Conservation (phyloP, 306 rosid genomes). For the Adenanthera pavonina region DNA sequence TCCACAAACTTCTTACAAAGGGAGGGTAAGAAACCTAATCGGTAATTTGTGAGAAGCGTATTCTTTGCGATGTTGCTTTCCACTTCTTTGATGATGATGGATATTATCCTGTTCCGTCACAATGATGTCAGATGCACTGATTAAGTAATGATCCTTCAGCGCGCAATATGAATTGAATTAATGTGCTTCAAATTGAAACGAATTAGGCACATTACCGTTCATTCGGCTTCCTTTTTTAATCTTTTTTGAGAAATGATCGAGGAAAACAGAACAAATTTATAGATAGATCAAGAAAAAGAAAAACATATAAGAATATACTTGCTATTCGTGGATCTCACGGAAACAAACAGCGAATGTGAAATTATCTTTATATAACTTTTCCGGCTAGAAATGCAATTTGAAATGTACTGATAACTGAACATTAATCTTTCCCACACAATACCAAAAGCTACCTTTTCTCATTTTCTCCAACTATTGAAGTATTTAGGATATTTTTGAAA, state of each 20-base stretch:
- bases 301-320: slow-evolving; percentile 9
- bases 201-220: slow-evolving; percentile 22
- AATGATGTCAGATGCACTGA: slow-evolving; percentile 44
- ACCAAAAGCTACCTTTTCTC: slow-evolving; percentile 75
- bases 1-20: slow-evolving; percentile 82
- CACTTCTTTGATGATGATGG: slow-evolving; percentile 81
- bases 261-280: slow-evolving; percentile 28
- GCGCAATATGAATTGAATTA: slow-evolving; percentile 24
- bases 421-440: neutral
- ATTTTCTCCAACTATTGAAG: slow-evolving; percentile 79
- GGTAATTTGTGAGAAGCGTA: slow-evolving; percentile 75
- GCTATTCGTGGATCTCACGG: slow-evolving; percentile 25
- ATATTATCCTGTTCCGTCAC: slow-evolving; percentile 76
- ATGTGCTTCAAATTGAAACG: slow-evolving; percentile 18
- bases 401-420: slow-evolving; percentile 23
- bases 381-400: slow-evolving; percentile 31
- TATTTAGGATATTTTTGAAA: slow-evolving; percentile 71
- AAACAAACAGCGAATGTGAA: slow-evolving; percentile 25
- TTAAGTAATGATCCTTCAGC: slow-evolving; percentile 21
- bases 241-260: slow-evolving; percentile 6
- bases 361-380: slow-evolving; percentile 5
- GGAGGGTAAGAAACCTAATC: slow-evolving; percentile 77
- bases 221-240: slow-evolving; percentile 1
- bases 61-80: slow-evolving; percentile 85
- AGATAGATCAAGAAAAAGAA: slow-evolving; percentile 6